phyloP scores from a whole-genome alignment of 2,329 filamentous ascomycete genomes.

The Phaeosphaeria sp. region DNA sequence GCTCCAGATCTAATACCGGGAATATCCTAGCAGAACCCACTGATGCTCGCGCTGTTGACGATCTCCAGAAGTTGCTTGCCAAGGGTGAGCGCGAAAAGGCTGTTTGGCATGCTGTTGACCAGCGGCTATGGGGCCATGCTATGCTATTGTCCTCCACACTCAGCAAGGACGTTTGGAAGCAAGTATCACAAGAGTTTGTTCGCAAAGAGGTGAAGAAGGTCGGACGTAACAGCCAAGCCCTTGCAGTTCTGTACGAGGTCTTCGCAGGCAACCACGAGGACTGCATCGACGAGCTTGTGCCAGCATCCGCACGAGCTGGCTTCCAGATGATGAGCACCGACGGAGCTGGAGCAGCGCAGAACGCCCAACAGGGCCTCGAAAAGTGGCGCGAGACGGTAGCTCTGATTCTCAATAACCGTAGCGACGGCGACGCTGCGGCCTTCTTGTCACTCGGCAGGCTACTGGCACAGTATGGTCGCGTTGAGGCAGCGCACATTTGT shows the following conservation, averaged over 20 bases:
- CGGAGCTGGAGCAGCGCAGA: conserved; percentile 67
- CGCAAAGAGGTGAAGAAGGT: conserved; percentile 89
- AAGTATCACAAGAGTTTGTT: conserved; percentile 94
- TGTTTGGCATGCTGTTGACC: conserved; percentile 91
- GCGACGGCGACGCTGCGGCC: conserved; percentile 76
- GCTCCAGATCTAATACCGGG: conserved; percentile 38
- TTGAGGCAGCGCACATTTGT: conserved; percentile 93
- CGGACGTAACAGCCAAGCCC: conserved; percentile 80
- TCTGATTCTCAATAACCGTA: conserved; percentile 87
- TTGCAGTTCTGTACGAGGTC: conserved; percentile 91
- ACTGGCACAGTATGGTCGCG: conserved; percentile 82
- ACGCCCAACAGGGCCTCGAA: conserved; percentile 83
- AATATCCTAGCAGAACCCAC: conserved; percentile 65
- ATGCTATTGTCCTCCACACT: conserved; percentile 87
- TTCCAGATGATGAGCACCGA: conserved; percentile 84
- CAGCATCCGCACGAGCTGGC: conserved; percentile 87
- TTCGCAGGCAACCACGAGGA: conserved; percentile 94
- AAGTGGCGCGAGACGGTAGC: conserved; percentile 93
- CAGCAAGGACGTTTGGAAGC: conserved; percentile 79
- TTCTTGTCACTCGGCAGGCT: conserved; percentile 82
- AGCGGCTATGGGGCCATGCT: conserved; percentile 94
- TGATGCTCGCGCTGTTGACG: conserved; percentile 72
- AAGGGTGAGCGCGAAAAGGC: conserved; percentile 87
- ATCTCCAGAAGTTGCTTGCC: conserved; percentile 75
- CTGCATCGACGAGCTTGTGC: conserved; percentile 93